Base-by-base conservation (phyloP, 495 filamentous ascomycete genomes). In the Astrothelium macrocarpum region DNA sequence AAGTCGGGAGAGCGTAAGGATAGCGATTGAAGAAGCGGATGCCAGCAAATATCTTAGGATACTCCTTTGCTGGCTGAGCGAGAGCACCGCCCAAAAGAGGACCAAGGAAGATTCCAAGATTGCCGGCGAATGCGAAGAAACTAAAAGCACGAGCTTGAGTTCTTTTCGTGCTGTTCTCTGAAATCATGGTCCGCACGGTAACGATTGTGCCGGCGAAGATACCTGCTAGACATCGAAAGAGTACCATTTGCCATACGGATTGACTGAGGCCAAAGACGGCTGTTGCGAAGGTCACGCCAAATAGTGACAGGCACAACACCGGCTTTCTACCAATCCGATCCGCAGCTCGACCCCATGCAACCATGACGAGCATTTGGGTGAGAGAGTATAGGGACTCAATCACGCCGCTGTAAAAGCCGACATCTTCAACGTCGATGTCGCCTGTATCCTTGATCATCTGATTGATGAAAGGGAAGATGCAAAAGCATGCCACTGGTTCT, bases 401-500 rank as follows among this genome's bases (percentile, higher is more conserved):
- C 9, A 88, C 71, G 26, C 87, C 87, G 63, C 76, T 81, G 74
- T 87, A 90, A 74, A 88, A 90, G 56, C 87, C 87, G 43, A 89
- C 80, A 75, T 88, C 83, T 36, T 75, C 68, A 61, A 83, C 77
- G 20, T 72, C 53, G 10, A 90, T 68, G 32, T 77, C 65, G 2
- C 85, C 87, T 65, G 81, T 82, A 32, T 82, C 75, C 68, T 80
- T 75, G 3, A 86, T 80, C 87, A 90, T 90, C 65, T 84, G 73
- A 69, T 83, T 87, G 71, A 90, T 81, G 73, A 86, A 90, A 0
- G 87, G 87, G 70, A 90, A 85, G 70, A 90, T 89, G 67, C 78
- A 80, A 75, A 90, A 90, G 75, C 86, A 90, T 18, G 86, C 84
- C 34, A 89, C 76, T 2, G 87, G 87, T 72, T 90, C 87, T n/a